Evolutionary conservation across 2,329 filamentous ascomycete genomes (phyloP).

Genomic region (Paraconiothyrium brasiliense): DNA sequence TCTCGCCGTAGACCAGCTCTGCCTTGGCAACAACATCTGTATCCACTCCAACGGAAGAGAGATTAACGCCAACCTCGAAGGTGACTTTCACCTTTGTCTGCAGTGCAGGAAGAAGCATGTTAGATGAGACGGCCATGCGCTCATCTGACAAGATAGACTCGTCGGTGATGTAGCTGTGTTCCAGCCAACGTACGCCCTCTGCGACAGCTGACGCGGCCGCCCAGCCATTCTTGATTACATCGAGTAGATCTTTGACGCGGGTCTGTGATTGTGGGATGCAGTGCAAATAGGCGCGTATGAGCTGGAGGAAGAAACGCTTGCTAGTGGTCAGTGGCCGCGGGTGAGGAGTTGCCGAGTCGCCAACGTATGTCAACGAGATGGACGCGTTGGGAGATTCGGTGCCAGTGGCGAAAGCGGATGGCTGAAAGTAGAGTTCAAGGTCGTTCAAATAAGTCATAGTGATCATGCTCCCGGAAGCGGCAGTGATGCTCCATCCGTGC

Average conservation of each 20-base stretch:
- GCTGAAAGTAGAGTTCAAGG: constrained; percentile 77
- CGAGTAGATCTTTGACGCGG: constrained; percentile 66
- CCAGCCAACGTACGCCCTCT: constrained; percentile 69
- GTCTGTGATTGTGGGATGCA: constrained; percentile 68
- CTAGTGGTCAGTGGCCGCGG: constrained; percentile 68
- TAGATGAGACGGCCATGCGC: constrained; percentile 68
- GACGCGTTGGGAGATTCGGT: constrained; percentile 55
- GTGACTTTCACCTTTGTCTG: constrained; percentile 74
- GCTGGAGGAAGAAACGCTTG: constrained; percentile 78
- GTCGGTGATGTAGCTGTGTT: constrained; percentile 71
- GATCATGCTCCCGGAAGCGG: constrained; percentile 66
- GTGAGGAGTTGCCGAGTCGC: constrained; percentile 63
- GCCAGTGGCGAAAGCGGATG: constrained; percentile 64
- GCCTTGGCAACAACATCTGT: constrained; percentile 67
- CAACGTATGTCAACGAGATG: constrained; percentile 77
- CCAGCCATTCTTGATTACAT: constrained; percentile 71
- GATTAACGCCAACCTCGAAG: constrained; percentile 63
- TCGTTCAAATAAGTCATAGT: constrained; percentile 78
- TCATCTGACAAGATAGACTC: constrained; percentile 72
- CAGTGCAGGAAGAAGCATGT: constrained; percentile 70
- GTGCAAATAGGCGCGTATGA: constrained; percentile 74
- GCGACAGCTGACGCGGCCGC: constrained; percentile 68
- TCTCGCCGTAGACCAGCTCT: constrained; percentile 78
- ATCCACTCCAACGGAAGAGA: constrained; percentile 57
- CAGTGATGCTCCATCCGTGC: constrained; percentile 76